Conservation (phyloP, 129 eudicot genomes). For the Solidago caesia region DNA sequence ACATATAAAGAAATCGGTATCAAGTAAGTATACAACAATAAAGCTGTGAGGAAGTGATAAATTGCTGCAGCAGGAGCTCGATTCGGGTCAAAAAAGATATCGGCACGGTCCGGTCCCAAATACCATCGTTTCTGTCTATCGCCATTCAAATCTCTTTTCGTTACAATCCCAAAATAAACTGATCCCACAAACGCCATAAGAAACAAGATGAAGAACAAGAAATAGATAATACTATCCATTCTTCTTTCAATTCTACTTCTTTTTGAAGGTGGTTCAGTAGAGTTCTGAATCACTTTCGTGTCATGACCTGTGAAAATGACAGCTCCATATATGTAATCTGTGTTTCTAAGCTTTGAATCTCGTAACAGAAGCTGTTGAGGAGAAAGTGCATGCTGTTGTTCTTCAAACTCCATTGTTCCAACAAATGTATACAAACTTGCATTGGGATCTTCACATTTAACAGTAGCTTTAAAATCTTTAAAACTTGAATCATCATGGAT, state of each 20-base stretch:
- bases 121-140: slow-evolving; percentile 70
- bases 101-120: slow-evolving; percentile 51
- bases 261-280: slow-evolving; percentile 86
- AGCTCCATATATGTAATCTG: slow-evolving; percentile 76
- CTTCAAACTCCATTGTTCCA: slow-evolving; percentile 75
- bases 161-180: slow-evolving; percentile 61
- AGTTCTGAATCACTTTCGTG: slow-evolving; percentile 89
- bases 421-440: slow-evolving; percentile 78
- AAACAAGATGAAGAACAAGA: slow-evolving; percentile 61
- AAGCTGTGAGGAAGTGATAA: slow-evolving; percentile 66
- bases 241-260: slow-evolving; percentile 80
- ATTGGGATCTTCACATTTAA: slow-evolving; percentile 92
- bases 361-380: slow-evolving; percentile 81
- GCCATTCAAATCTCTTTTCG: slow-evolving; percentile 51
- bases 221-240: slow-evolving; percentile 87
- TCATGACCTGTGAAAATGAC: slow-evolving; percentile 93
- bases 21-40: slow-evolving; percentile 71
- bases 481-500: slow-evolving; percentile 52
- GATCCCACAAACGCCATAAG: slow-evolving; percentile 66
- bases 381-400: slow-evolving; percentile 63
- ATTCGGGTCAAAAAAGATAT: slow-evolving; percentile 60
- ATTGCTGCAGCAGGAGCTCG: slow-evolving; percentile 72
- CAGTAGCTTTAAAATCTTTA: slow-evolving; percentile 52
- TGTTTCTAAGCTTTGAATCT: slow-evolving; percentile 82
- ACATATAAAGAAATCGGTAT: slow-evolving; percentile 93